Evolutionary conservation across 1,284 basidiomycete species (phyloP).

Genomic region (Boletus smithii): DNA sequence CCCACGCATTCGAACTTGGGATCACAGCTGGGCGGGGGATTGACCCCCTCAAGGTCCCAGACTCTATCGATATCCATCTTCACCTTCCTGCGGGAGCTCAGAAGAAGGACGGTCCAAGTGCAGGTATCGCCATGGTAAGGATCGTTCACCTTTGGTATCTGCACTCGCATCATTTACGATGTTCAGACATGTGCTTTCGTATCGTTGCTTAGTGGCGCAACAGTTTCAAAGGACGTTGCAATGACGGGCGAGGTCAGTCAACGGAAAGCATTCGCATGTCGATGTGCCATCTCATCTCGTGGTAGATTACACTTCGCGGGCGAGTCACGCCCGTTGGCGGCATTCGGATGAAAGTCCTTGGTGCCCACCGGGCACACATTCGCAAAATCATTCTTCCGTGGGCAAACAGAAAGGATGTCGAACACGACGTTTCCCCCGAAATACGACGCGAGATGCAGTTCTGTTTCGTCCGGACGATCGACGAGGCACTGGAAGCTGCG

Average conservation of each 20-base stretch:
- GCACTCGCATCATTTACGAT: not conserved
- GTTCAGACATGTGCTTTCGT: slow-evolving; percentile 76
- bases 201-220: slow-evolving; percentile 73
- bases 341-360: slow-evolving; percentile 61
- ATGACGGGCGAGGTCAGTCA: slow-evolving; percentile 77
- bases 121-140: slow-evolving; percentile 81
- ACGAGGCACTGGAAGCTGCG: slow-evolving; percentile 77
- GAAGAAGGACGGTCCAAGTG: slow-evolving; percentile 89
- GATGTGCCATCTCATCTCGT: slow-evolving; percentile 3
- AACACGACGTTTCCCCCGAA: slow-evolving; percentile 74
- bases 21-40: slow-evolving; percentile 66
- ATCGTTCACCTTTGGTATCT: not conserved
- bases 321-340: slow-evolving; percentile 80
- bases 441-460: slow-evolving; percentile 74
- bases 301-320: slow-evolving; percentile 71
- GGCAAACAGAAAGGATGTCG: slow-evolving; percentile 82
- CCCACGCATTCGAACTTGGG: slow-evolving; percentile 76
- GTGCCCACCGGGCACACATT: slow-evolving; percentile 80
- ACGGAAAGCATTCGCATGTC: not conserved
- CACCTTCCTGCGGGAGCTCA: slow-evolving; percentile 85
- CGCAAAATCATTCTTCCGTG: slow-evolving; percentile 79
- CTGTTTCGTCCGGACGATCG: slow-evolving; percentile 73
- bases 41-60: slow-evolving; percentile 70
- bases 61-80: slow-evolving; percentile 79
- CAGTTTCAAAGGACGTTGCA: slow-evolving; percentile 65